Percentiles rank a stretch among this genome's conserved stretches.
Evolutionary conservation across 768 basidiomycete species (phyloP).

Genomic region (Boletus rufocinnamomeus): DNA sequence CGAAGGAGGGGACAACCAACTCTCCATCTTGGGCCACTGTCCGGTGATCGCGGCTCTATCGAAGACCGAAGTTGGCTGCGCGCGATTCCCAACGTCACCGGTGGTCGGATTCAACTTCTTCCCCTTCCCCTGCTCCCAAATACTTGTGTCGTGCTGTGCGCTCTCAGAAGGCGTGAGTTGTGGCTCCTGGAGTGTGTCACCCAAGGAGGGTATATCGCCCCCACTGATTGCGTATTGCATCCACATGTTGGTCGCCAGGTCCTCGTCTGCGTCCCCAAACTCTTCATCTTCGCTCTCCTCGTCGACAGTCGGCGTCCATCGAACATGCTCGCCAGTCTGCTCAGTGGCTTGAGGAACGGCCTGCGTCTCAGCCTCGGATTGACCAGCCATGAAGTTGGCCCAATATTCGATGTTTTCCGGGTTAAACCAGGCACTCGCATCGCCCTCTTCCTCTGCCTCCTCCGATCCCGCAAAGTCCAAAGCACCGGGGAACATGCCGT

Average conservation of each 20-base stretch:
- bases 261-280: conserved; percentile 17
- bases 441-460: conserved; percentile 22
- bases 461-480: conserved; percentile 6
- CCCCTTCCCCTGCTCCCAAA: conserved; percentile 29
- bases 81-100: conserved; percentile 26
- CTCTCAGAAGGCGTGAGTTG: conserved; percentile 3
- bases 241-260: conserved; percentile 28
- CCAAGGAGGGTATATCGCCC: conserved; percentile 20
- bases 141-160: conserved; percentile 6
- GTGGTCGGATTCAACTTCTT: conserved; percentile 19
- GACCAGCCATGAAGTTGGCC: conserved; percentile 29
- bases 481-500: conserved; percentile 9
- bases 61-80: conserved; percentile 26
- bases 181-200: conserved; percentile 5
- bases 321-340: conserved; percentile 21
- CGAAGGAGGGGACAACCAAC: conserved; percentile 32
- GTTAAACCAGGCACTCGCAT: conserved; percentile 27
- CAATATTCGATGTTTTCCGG: conserved; percentile 31
- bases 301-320: conserved; percentile 27
- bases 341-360: conserved; percentile 3
- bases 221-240: conserved; percentile 35
- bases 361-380: conserved; percentile 11
- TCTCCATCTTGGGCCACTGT: conserved; percentile 40
- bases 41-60: conserved; percentile 32
- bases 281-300: conserved; percentile 30